Evolutionary conservation across 2,329 filamentous ascomycete species (phyloP).

Genomic region (Tolypocladium sp.): DNA sequence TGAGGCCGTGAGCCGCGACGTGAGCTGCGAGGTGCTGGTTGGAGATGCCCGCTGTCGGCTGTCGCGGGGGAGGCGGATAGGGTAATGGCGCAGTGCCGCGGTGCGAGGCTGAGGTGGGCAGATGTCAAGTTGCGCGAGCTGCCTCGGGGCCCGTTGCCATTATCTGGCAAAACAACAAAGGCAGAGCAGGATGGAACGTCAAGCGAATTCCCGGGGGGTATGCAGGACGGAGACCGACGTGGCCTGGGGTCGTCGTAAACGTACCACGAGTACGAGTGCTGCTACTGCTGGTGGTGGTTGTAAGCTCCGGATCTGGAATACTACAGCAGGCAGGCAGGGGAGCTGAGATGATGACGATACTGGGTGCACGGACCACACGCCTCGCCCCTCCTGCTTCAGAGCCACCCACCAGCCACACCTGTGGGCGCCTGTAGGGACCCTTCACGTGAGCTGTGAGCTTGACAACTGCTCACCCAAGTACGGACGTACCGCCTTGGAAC

Average conservation of each 20-base stretch:
- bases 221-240: not conserved
- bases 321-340: not conserved
- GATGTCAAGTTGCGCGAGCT: conserved; percentile 6
- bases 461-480: not conserved
- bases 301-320: conserved; percentile 3
- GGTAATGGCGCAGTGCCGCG: not conserved
- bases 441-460: not conserved
- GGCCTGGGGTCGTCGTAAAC: not conserved
- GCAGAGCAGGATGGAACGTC: not conserved
- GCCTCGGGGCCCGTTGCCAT: conserved; percentile 12
- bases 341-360: conserved; percentile 9
- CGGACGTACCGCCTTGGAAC: no score
- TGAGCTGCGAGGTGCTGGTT: not conserved
- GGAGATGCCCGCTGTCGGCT: not conserved
- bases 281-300: not conserved
- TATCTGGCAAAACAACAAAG: conserved; percentile 1
- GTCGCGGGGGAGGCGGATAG: not conserved
- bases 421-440: not conserved
- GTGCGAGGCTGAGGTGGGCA: not conserved
- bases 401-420: not conserved
- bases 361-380: conserved; percentile 7
- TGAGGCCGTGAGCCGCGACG: not conserved
- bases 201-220: not conserved
- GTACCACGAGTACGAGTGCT: not conserved
- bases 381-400: not conserved